Percentiles rank a stretch among this genome's conserved stretches.
Conservation (phyloP, 2,329 filamentous ascomycete species). For the Fusarium musae region DNA sequence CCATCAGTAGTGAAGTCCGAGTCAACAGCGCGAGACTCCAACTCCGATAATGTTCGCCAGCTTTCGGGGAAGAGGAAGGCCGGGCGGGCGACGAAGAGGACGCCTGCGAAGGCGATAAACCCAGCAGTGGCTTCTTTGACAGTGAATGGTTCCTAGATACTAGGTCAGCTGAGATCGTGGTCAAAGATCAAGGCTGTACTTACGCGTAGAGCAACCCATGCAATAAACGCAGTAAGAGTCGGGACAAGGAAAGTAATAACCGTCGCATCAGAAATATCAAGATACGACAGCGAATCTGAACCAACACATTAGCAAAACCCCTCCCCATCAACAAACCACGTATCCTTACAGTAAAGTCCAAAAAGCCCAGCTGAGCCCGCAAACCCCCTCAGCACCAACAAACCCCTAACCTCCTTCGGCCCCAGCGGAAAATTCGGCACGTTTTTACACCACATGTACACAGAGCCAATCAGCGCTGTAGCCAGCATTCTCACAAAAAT, state of each 20-base stretch:
- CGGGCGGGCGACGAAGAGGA: constrained; percentile 80
- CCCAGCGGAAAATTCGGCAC: constrained; percentile 75
- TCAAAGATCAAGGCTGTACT: background rate
- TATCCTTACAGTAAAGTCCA: constrained; percentile 58
- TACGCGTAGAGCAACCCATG: constrained; percentile 62
- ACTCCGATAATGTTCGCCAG: background rate
- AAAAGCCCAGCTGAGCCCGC: constrained; percentile 75
- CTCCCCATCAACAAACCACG: fast-evolving
- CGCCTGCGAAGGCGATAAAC: constrained; percentile 75
- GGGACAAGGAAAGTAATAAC: constrained; percentile 84
- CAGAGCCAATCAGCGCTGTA: constrained; percentile 50
- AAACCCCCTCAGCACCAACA: constrained; percentile 72
- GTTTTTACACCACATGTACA: constrained; percentile 55
- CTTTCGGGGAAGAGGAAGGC: constrained; percentile 62
- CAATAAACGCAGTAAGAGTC: constrained; percentile 72
- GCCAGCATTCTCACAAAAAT: constrained; percentile 57
- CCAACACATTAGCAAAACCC: background rate
- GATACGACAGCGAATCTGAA: constrained; percentile 66
- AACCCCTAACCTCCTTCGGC: constrained; percentile 66
- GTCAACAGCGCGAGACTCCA: background rate
- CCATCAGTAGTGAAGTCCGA: constrained; percentile 15
- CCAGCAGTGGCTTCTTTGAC: constrained; percentile 75
- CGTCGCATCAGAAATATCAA: constrained; percentile 81
- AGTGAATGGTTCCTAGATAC: constrained; percentile 74
- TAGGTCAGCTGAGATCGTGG: fast-evolving